Evolutionary conservation across 345 rosid genomes (phyloP).

Genomic region (Eucalyptus regnans): DNA sequence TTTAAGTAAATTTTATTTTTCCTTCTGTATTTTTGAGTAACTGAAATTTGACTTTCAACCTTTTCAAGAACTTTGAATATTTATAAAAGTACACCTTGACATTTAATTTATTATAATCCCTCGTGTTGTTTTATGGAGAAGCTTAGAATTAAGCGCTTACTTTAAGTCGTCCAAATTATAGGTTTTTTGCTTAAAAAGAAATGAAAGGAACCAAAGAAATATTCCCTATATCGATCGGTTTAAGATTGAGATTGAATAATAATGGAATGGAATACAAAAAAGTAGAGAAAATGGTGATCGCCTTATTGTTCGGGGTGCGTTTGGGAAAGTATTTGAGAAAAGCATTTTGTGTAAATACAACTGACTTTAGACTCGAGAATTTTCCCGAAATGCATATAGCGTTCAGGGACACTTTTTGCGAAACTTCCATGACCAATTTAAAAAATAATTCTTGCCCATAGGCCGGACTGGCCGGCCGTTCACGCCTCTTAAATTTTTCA

Average conservation of each 20-base stretch:
- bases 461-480: no score
- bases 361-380: neutral
- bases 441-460: no score
- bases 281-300: neutral
- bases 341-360: neutral
- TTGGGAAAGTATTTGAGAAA: neutral
- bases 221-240: neutral
- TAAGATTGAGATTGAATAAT: neutral
- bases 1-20: no score
- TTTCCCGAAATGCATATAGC: neutral
- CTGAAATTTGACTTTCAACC: no score
- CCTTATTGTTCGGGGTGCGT: neutral
- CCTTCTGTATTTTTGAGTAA: no score
- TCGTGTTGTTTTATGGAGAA: no score
- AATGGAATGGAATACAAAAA: neutral
- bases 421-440: neutral
- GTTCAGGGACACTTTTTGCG: fast-evolving
- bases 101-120: no score
- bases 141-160: no score
- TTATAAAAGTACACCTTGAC: no score
- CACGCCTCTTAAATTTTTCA: no score
- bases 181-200: neutral
- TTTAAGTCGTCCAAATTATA: no score
- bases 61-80: no score
- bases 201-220: neutral